A percentile compares a stretch with the other conserved stretches of the same genome.
phyloP scores from a whole-genome alignment of 768 basidiomycete genomes.

The Mycena albidolilacea region DNA sequence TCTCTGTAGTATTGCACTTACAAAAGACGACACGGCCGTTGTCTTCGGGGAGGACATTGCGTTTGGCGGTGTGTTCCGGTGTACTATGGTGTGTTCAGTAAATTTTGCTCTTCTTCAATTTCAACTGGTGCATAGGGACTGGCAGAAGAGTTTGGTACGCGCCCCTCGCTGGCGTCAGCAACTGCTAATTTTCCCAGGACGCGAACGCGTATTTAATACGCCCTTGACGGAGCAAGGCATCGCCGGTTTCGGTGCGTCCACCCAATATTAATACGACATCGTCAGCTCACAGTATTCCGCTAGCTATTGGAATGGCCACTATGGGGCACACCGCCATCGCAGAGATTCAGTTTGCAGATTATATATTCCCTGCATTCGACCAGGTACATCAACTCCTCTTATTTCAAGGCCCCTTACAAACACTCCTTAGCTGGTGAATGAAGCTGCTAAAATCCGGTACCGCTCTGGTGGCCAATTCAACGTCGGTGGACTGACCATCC shows the following conservation, averaged over 20 bases:
- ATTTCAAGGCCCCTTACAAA: background rate
- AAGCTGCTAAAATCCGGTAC: conserved; percentile 94
- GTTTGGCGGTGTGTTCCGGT: conserved; percentile 95
- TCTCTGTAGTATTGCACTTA: conserved; percentile 77
- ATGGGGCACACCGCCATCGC: conserved; percentile 97
- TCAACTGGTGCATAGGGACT: conserved; percentile 71
- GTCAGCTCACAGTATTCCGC: background rate
- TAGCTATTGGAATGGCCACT: conserved; percentile 81
- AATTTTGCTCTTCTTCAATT: conserved; percentile 4
- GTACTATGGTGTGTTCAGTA: conserved; percentile 79
- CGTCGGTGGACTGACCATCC: conserved; percentile 86
- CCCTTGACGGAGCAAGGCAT: conserved; percentile 95
- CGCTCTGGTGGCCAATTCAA: conserved; percentile 89
- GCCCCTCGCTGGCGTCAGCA: background rate
- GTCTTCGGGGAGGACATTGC: conserved; percentile 95
- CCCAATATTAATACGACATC: background rate
- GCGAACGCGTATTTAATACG: conserved; percentile 96
- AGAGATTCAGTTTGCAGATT: conserved; percentile 91
- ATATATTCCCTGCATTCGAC: conserved; percentile 96
- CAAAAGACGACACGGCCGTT: conserved; percentile 89
- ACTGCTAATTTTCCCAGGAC: conserved; percentile 61
- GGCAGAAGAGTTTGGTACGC: conserved; percentile 91
- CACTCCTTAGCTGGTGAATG: conserved; percentile 83
- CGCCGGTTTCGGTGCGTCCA: conserved; percentile 81
- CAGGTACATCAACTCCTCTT: conserved; percentile 65